phyloP scores from a whole-genome alignment of 1,284 basidiomycete species.

The Coniophora puteana region DNA sequence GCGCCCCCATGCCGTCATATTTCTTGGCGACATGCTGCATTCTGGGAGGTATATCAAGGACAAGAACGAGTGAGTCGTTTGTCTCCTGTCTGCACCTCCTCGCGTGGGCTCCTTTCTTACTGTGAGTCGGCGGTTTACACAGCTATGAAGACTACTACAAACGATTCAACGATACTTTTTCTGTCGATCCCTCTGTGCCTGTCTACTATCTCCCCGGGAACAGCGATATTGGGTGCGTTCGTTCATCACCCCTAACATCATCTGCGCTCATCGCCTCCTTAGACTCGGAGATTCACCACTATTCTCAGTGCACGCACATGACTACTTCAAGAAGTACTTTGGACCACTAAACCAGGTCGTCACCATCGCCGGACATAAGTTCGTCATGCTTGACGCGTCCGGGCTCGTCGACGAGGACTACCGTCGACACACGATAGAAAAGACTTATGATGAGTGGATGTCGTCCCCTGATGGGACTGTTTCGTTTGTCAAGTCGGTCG shows the following conservation, averaged over 20 bases:
- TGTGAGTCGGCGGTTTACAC: slow-evolving; percentile 5
- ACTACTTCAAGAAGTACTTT: slow-evolving; percentile 66
- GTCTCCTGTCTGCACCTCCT: neutral
- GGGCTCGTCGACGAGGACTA: slow-evolving; percentile 80
- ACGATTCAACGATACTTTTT: slow-evolving; percentile 72
- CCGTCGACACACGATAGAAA: slow-evolving; percentile 45
- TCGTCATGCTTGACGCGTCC: slow-evolving; percentile 75
- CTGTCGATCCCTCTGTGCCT: slow-evolving; percentile 34
- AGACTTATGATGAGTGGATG: slow-evolving; percentile 53
- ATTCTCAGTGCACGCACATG: slow-evolving; percentile 58
- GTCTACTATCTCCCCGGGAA: slow-evolving; percentile 83
- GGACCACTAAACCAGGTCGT: slow-evolving; percentile 55
- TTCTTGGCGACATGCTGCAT: slow-evolving; percentile 90
- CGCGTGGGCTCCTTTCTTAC: slow-evolving; percentile 3
- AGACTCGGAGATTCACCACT: slow-evolving; percentile 56
- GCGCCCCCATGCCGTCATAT: slow-evolving; percentile 70
- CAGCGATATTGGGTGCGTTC: slow-evolving; percentile 74
- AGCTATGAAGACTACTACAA: slow-evolving; percentile 68
- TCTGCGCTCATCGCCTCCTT: slow-evolving; percentile 6
- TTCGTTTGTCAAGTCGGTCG: slow-evolving; percentile 61
- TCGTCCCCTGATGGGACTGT: slow-evolving; percentile 57
- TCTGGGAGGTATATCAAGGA: slow-evolving; percentile 64
- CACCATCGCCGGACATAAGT: slow-evolving; percentile 63
- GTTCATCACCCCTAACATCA: neutral
- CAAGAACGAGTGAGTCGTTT: slow-evolving; percentile 60